Evolutionary conservation across 495 filamentous ascomycete genomes (phyloP).

Genomic region (Aspergillus incahuasiensis): DNA sequence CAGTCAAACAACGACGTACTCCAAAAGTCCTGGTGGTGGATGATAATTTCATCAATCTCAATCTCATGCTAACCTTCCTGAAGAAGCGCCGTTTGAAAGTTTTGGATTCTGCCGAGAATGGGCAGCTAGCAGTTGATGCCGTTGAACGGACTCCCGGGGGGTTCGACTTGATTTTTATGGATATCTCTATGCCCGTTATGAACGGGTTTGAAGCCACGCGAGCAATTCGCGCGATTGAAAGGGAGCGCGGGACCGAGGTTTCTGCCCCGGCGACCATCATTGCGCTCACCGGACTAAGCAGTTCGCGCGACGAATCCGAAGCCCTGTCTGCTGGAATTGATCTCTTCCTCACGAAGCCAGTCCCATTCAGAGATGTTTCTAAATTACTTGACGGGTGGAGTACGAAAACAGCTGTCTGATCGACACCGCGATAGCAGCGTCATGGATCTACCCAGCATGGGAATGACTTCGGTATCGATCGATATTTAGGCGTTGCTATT

Average conservation of each 20-base stretch:
- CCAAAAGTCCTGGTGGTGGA: slow-evolving; percentile 60
- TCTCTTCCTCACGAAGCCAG: slow-evolving; percentile 70
- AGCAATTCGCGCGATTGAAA: slow-evolving; percentile 60
- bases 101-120: slow-evolving; percentile 48
- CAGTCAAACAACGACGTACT: neutral
- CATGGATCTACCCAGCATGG: neutral
- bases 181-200: slow-evolving; percentile 76
- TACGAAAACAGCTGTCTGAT: slow-evolving; percentile 14
- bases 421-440: neutral
- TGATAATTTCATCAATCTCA: slow-evolving; percentile 72
- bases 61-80: slow-evolving; percentile 61
- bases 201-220: slow-evolving; percentile 70
- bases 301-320: slow-evolving; percentile 57
- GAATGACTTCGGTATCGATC: neutral
- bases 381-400: slow-evolving; percentile 47
- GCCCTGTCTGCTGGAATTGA: slow-evolving; percentile 66
- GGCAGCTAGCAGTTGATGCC: slow-evolving; percentile 48
- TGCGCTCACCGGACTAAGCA: slow-evolving; percentile 65
- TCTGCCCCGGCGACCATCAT: slow-evolving; percentile 53
- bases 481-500: neutral
- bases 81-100: slow-evolving; percentile 39
- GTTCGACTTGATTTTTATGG: slow-evolving; percentile 58
- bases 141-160: slow-evolving; percentile 37
- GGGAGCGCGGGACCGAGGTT: slow-evolving; percentile 30
- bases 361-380: slow-evolving; percentile 49